Conservation (phyloP, 1,139 yeast genomes). For the Hemisphaericaspora xylanilytica region DNA sequence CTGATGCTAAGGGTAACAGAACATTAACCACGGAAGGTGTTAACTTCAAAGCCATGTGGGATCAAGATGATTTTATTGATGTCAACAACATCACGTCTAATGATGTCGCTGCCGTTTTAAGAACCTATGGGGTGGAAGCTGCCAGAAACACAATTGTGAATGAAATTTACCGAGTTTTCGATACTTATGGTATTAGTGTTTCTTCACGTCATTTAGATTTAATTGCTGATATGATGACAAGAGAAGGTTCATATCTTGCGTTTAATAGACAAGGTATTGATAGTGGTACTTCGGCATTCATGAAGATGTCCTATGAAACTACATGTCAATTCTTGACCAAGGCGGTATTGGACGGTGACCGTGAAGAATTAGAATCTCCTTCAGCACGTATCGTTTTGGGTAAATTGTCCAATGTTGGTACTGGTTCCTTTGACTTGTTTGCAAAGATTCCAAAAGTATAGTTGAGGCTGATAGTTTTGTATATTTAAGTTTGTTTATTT, state of each 20-base stretch:
- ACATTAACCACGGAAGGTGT: slow-evolving; percentile 95
- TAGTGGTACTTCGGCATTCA: slow-evolving; percentile 89
- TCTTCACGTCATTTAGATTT: slow-evolving; percentile 92
- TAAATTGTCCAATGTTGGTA: slow-evolving; percentile 87
- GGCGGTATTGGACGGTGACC: slow-evolving; percentile 90
- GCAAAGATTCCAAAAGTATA: slow-evolving; percentile 46
- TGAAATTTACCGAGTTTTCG: slow-evolving; percentile 94
- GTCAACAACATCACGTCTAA: slow-evolving; percentile 87
- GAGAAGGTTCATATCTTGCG: slow-evolving; percentile 95
- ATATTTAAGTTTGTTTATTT: neutral
- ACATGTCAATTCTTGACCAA: slow-evolving; percentile 96
- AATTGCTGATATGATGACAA: slow-evolving; percentile 98
- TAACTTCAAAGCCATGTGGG: slow-evolving; percentile 98
- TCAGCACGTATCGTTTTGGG: slow-evolving; percentile 96
- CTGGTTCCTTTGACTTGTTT: slow-evolving; percentile 91
- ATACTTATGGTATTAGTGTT: slow-evolving; percentile 93
- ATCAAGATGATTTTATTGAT: slow-evolving; percentile 86
- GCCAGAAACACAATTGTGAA: slow-evolving; percentile 96
- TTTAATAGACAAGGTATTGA: slow-evolving; percentile 99
- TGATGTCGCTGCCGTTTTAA: slow-evolving; percentile 87
- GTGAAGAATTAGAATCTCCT: slow-evolving; percentile 87
- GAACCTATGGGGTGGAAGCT: slow-evolving; percentile 97
- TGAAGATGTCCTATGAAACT: slow-evolving; percentile 99
- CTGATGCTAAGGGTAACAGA: slow-evolving; percentile 57
- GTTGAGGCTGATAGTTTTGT: neutral